Conservation (phyloP, 2,329 filamentous ascomycete species). For the Aspergillus awamori region DNA sequence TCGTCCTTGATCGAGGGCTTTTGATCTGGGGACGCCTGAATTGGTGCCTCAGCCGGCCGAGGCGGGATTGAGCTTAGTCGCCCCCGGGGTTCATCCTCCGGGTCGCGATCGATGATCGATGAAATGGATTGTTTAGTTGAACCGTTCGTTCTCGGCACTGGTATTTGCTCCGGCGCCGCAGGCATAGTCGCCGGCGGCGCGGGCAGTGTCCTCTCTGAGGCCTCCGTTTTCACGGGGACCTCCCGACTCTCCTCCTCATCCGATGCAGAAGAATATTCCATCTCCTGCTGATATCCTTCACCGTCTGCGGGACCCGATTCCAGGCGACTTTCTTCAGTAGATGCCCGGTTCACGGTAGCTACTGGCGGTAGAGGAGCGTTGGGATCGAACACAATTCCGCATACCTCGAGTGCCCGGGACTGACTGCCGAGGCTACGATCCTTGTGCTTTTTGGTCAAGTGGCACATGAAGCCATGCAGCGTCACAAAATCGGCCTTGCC, state of each 20-base stretch:
- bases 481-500: conserved; percentile 47
- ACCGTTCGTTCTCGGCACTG: conserved; percentile 26
- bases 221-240: conserved; percentile 35
- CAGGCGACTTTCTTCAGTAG: conserved; percentile 39
- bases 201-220: conserved; percentile 26
- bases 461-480: conserved; percentile 47
- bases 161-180: conserved; percentile 19
- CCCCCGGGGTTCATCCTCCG: conserved; percentile 29
- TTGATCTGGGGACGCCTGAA: conserved; percentile 22
- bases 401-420: conserved; percentile 44
- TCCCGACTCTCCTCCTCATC: conserved; percentile 31
- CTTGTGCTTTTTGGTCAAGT: conserved; percentile 47
- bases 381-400: conserved; percentile 43
- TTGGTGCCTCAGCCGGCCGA: conserved; percentile 22
- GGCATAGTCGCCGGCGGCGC: conserved; percentile 19
- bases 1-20: conserved; percentile 14
- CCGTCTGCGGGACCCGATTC: conserved; percentile 33
- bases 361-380: conserved; percentile 41
- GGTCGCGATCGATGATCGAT: conserved; percentile 43
- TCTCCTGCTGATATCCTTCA: conserved; percentile 35
- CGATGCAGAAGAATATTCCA: conserved; percentile 35
- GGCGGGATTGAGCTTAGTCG: conserved; percentile 22
- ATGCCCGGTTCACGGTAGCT: conserved; percentile 34
- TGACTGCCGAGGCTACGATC: conserved; percentile 45
- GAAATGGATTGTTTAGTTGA: conserved; percentile 45